These are phyloP conservation scores for Salvia miltiorrhiza DNA, from an alignment of 257 asterid genomes.

Conservation along the genomic window DNA sequence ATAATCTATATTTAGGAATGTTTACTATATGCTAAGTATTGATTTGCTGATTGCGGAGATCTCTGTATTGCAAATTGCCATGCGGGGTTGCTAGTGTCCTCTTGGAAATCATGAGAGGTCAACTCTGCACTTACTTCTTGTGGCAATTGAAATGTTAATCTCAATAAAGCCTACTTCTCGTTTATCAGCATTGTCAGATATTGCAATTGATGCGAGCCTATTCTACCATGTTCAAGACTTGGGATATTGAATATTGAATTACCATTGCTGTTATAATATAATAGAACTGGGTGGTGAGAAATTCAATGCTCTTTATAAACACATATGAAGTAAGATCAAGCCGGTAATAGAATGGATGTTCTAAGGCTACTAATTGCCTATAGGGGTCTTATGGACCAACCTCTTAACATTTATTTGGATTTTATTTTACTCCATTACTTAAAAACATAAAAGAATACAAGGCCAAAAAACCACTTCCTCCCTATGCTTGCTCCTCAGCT, in stretches of 20 bases:
- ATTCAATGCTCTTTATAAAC: background rate
- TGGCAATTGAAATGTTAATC: conserved; percentile 1
- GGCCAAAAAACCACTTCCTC: background rate
- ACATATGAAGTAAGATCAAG: background rate
- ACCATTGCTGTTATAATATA: background rate
- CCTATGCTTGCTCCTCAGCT: background rate
- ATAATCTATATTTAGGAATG: background rate
- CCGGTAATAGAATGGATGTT: background rate
- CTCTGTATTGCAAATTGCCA: background rate
- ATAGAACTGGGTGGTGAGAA: background rate
- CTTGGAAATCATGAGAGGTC: background rate
- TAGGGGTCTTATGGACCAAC: background rate
- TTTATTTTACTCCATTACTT: background rate
- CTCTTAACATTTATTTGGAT: background rate
- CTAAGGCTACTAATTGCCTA: background rate
- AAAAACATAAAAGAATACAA: too few species aligned
- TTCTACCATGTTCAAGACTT: background rate
- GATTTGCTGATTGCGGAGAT: conserved; percentile 8
- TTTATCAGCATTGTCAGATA: background rate
- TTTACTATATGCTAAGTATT: background rate
- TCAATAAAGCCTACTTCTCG: background rate
- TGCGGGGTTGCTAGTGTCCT: background rate
- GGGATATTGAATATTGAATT: background rate
- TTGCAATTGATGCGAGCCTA: background rate
- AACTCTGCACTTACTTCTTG: conserved; percentile 4